Percentiles rank a stretch among this genome's conserved stretches.
These are phyloP conservation scores for Plasmodium billcollinsi DNA, from an alignment of 169 alveolate species.

Conservation along the genomic window DNA sequence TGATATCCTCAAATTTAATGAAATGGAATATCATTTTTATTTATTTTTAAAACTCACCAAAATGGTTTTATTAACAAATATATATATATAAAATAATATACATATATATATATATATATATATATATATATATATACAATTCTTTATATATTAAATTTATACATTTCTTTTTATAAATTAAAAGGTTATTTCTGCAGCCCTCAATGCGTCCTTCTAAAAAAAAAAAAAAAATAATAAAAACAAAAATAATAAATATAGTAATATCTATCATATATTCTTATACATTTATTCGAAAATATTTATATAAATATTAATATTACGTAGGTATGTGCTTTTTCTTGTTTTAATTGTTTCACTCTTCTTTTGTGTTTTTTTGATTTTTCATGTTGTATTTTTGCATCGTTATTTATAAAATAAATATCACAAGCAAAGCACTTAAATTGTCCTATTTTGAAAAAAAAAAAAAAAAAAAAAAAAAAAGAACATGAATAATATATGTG, in stretches of 20 bases:
- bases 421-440: conserved; percentile 85
- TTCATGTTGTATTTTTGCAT: conserved; percentile 79
- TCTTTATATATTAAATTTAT: not conserved
- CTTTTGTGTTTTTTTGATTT: conserved; percentile 83
- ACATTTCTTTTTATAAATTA: not conserved
- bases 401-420: conserved; percentile 81
- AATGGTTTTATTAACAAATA: conserved; percentile 32
- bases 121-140: not conserved
- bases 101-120: not conserved
- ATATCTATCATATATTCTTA: not conserved
- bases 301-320: conserved; percentile 16
- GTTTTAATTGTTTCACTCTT: conserved; percentile 78
- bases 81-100: conserved; percentile 2
- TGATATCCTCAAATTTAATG: conserved; percentile 36
- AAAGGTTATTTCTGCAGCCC: conserved; percentile 73
- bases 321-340: conserved; percentile 58
- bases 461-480: not conserved
- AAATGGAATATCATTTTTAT: conserved; percentile 25
- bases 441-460: conserved; percentile 49
- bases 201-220: conserved; percentile 62
- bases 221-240: not conserved
- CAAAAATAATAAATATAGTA: not conserved
- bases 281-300: not conserved
- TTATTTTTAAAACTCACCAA: conserved; percentile 45
- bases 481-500: not conserved